Evolutionary conservation across 2,329 filamentous ascomycete species (phyloP).

Genomic region (Rhytidhysteron rufulum): DNA sequence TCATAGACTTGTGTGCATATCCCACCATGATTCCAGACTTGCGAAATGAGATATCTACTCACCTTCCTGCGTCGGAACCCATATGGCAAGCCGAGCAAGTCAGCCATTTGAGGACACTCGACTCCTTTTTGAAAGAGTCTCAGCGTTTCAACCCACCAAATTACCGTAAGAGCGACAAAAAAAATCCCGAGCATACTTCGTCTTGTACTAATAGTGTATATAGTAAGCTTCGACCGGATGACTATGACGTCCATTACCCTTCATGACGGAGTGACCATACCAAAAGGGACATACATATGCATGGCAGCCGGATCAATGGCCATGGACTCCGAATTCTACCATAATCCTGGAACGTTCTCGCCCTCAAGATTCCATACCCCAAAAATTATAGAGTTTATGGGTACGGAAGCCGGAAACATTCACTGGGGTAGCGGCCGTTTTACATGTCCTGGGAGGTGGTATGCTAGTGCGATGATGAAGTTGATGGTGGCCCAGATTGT

Average conservation of each 20-base stretch:
- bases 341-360: constrained; percentile 1
- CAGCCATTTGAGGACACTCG: constrained; percentile 1
- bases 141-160: constrained; percentile 6
- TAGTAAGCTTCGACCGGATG: not conserved
- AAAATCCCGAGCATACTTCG: too few species aligned
- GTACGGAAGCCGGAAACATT: constrained; percentile 4
- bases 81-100: constrained; percentile 1
- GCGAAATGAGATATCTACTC: too few species aligned
- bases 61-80: too few species aligned
- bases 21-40: too few species aligned
- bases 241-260: not conserved
- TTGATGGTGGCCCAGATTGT: constrained; percentile 10
- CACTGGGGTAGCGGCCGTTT: constrained; percentile 12
- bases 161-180: not conserved
- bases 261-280: constrained; percentile 5
- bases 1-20: too few species aligned
- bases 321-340: constrained; percentile 5
- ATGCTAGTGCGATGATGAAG: constrained; percentile 15
- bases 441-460: constrained; percentile 16
- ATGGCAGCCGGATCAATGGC: constrained; percentile 5
- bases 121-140: constrained; percentile 8
- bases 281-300: constrained; percentile 3
- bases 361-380: constrained; percentile 1
- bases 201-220: too few species aligned
- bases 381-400: constrained; percentile 2